Percentiles rank a stretch among this genome's conserved stretches.
These are phyloP conservation scores for Anethum foeniculum DNA, from an alignment of 140 eudicot species.

Conservation along the genomic window DNA sequence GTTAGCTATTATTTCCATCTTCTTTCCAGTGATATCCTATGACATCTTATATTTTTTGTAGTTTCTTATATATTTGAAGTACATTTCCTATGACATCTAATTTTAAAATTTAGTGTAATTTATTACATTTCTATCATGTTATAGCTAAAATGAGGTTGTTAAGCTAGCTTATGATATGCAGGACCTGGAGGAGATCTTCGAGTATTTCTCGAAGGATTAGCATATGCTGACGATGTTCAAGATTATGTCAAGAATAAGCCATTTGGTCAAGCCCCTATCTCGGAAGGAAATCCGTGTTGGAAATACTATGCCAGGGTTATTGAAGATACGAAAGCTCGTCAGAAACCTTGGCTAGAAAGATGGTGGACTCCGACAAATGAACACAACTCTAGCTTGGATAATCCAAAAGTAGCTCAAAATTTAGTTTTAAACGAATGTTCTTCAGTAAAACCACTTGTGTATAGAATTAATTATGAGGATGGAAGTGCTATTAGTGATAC, in stretches of 20 bases:
- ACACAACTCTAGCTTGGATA: constrained; percentile 1
- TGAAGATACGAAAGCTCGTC: constrained; percentile 23
- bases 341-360: constrained; percentile 4
- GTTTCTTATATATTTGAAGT: background rate
- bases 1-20: constrained; percentile 10
- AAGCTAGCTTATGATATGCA: constrained; percentile 11
- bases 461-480: background rate
- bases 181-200: constrained; percentile 68
- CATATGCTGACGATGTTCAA: constrained; percentile 58
- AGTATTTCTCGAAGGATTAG: constrained; percentile 57
- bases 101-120: background rate
- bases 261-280: constrained; percentile 69
- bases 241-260: constrained; percentile 56
- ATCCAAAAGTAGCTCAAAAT: constrained; percentile 1
- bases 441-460: background rate
- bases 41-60: background rate
- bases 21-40: background rate
- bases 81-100: background rate
- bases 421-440: background rate
- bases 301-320: constrained; percentile 47
- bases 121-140: background rate
- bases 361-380: background rate
- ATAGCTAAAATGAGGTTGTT: background rate
- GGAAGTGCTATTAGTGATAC: background rate
- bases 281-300: constrained; percentile 51